A percentile compares a stretch with the other conserved stretches of the same genome.
Conservation (phyloP, 2,329 filamentous ascomycete species). For the Verticillium nonalfalfae region DNA sequence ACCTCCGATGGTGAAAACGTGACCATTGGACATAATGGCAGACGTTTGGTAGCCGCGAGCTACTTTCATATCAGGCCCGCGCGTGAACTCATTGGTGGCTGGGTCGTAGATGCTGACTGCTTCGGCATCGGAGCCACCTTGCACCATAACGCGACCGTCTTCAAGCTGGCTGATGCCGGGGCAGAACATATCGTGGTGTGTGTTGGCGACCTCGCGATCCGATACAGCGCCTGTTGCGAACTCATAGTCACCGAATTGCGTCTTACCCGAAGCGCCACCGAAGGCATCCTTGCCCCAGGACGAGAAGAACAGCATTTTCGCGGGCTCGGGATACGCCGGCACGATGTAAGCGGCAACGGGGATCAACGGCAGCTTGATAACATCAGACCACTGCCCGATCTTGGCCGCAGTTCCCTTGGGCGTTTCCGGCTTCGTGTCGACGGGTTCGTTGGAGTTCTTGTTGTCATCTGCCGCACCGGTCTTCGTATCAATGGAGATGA, state of each 20-base stretch:
- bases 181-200: constrained; percentile 50
- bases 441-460: not conserved
- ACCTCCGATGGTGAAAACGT: constrained; percentile 53
- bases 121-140: constrained; percentile 42
- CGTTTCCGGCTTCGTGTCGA: not conserved
- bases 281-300: constrained; percentile 17
- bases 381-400: constrained; percentile 16
- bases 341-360: constrained; percentile 20
- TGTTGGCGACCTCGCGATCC: constrained; percentile 27
- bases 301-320: constrained; percentile 16
- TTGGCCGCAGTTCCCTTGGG: constrained; percentile 5
- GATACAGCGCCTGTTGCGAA: constrained; percentile 18
- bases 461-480: not conserved
- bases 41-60: constrained; percentile 47
- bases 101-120: constrained; percentile 43
- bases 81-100: constrained; percentile 26
- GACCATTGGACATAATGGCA: constrained; percentile 42
- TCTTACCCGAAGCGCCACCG: constrained; percentile 12
- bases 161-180: constrained; percentile 45
- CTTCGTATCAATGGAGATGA: constrained; percentile 16
- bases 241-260: constrained; percentile 16
- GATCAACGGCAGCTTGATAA: constrained; percentile 17
- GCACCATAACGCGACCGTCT: constrained; percentile 43
- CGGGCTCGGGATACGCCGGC: constrained; percentile 15
- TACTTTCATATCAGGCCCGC: constrained; percentile 34